Base-by-base conservation (phyloP, 257 asterid species). In the Penstemon newberryi region DNA sequence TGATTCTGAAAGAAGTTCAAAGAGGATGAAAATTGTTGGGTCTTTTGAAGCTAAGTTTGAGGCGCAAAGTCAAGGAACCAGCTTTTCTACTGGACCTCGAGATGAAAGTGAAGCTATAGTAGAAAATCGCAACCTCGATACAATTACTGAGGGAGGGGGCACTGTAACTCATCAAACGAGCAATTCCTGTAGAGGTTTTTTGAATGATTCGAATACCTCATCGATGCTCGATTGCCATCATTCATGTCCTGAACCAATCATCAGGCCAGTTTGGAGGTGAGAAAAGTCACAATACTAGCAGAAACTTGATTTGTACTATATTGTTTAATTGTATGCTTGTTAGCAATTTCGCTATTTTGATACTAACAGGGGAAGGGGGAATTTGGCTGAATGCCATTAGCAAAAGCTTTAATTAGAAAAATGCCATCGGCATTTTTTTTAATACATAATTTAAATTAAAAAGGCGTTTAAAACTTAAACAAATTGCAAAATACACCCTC, bases 251-350 rank as follows among this genome's bases (percentile, higher is more conserved):
- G 68, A 69, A 65, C 97, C 97, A 51, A 56, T 70, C 37, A 33
- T 62, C 51, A 45, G 49, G 60, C 87, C 87, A 33, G 71, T 90
- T 78, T 90, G 97, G 97, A 86, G 87, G 97, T 86, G 56, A 83
- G 80, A 54, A 80, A 73, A 58, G 51, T 77, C 59, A 59, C 56
- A 5, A 5, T 62, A 13, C 73, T 13, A 41, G 53, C 15, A 12
- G 8, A 50, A 39, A 38, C 25, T 74, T 59, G 33, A 53, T 12
- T 44, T 9, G 25, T 58, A 60, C 42, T 39, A 47, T 57, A 50
- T 44, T 50, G 12, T 63, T 66, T 66, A 36, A n/a, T 19, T 36
- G 6, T 4, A 7, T 43, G 57, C 51, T 67, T 61, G 75, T 65
- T 18, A 11, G 50, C 33, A 70, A 43, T 65, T 67, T 63, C 2